These are phyloP conservation scores for Xylaria sp. DNA, from an alignment of 2,329 filamentous ascomycete species.

Conservation along the genomic window DNA sequence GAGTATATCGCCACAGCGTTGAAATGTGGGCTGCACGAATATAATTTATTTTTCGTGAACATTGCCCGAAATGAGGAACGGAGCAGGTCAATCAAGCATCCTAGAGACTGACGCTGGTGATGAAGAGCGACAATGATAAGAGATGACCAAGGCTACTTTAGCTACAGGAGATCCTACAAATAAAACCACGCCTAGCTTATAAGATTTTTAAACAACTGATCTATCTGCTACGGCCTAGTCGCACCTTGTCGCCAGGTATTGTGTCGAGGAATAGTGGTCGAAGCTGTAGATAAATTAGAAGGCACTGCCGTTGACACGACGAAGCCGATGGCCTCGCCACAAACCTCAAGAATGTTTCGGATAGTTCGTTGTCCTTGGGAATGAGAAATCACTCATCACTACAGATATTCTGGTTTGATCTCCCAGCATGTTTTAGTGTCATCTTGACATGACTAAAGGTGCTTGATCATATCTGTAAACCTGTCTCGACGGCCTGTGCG, in stretches of 20 bases:
- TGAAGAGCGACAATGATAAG: not conserved
- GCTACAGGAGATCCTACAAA: not conserved
- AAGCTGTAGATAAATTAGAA: not conserved
- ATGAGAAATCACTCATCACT: not conserved
- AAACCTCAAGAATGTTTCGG: not conserved
- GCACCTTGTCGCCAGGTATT: not conserved
- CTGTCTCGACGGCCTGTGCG: not conserved
- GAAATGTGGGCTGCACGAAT: not conserved
- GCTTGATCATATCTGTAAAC: not conserved
- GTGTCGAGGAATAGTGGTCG: not conserved
- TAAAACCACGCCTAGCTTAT: not conserved
- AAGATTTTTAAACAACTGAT: not conserved
- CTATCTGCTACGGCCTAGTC: not conserved
- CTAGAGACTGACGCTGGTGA: no score
- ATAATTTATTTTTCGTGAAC: not conserved
- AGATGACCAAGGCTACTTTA: not conserved
- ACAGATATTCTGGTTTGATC: not conserved
- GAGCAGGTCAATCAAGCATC: not conserved
- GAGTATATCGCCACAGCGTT: not conserved
- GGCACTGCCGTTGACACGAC: not conserved
- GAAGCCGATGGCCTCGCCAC: not conserved
- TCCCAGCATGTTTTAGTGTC: not conserved
- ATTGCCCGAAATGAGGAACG: no score
- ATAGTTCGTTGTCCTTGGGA: not conserved
- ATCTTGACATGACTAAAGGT: no score